Evolutionary conservation across 1,139 yeast genomes (phyloP).

Genomic region (Oligophagozyma castellii): DNA sequence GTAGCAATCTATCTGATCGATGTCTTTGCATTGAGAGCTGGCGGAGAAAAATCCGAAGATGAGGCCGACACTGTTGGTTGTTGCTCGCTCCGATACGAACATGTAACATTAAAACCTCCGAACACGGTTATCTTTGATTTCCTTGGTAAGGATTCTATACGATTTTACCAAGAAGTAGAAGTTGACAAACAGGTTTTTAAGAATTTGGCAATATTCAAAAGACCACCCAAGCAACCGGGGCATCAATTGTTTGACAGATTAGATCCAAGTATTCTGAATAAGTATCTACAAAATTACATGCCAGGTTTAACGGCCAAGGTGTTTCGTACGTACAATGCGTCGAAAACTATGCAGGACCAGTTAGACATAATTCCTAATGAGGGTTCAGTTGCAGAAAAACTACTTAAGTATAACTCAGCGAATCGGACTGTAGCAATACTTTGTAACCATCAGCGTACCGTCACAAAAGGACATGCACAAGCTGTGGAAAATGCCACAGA

Average conservation of each 20-base stretch:
- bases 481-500: constrained; percentile 70
- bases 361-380: constrained; percentile 66
- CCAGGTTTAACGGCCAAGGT: constrained; percentile 92
- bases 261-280: constrained; percentile 71
- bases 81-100: constrained; percentile 85
- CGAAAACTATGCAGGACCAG: constrained; percentile 94
- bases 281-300: constrained; percentile 80
- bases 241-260: constrained; percentile 86
- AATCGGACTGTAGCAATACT: constrained; percentile 88
- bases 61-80: constrained; percentile 99
- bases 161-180: constrained; percentile 84
- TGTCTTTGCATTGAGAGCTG: constrained; percentile 93
- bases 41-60: constrained; percentile 94
- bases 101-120: constrained; percentile 76
- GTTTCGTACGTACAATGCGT: constrained; percentile 94
- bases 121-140: constrained; percentile 83
- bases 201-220: constrained; percentile 74
- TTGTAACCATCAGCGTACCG: constrained; percentile 95
- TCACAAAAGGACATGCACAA: constrained; percentile 69
- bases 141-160: constrained; percentile 88
- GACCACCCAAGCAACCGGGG: constrained; percentile 78
- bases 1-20: constrained; percentile 90
- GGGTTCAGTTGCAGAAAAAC: constrained; percentile 81
- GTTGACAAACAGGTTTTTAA: constrained; percentile 85
- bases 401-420: constrained; percentile 83